Percentiles rank a stretch among this genome's conserved stretches.
Evolutionary conservation across 495 filamentous ascomycete genomes (phyloP).

Genomic region (Hypoxylon crocopeplum): DNA sequence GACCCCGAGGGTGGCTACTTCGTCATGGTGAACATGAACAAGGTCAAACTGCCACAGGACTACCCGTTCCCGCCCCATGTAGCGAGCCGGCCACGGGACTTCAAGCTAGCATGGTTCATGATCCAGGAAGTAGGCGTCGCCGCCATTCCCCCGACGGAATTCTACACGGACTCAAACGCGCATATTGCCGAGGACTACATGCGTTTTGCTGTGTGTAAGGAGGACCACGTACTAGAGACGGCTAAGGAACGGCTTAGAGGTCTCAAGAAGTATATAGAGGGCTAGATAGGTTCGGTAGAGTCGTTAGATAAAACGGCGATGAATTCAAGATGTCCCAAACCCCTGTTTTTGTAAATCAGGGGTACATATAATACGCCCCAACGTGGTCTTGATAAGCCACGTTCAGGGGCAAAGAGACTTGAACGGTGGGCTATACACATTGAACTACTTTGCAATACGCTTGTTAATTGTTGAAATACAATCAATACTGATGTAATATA

Average conservation of each 20-base stretch:
- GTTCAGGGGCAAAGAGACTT: too few relatives aligned
- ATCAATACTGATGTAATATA: too few relatives aligned
- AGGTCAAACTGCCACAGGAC: constrained; percentile 78
- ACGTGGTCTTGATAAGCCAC: too few relatives aligned
- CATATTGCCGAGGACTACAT: constrained; percentile 91
- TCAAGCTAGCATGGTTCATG: constrained; percentile 92
- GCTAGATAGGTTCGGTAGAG: constrained; percentile 14
- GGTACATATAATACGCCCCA: too few relatives aligned
- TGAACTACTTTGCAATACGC: too few relatives aligned
- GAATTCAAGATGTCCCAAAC: too few relatives aligned
- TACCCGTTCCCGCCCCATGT: constrained; percentile 93
- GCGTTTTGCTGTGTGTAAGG: constrained; percentile 95
- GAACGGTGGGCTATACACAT: too few relatives aligned
- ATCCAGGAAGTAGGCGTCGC: constrained; percentile 96
- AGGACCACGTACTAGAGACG: constrained; percentile 84
- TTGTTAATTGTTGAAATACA: too few relatives aligned
- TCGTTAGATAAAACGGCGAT: not conserved
- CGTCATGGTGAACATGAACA: constrained; percentile 87
- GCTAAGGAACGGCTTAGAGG: constrained; percentile 89
- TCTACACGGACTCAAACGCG: constrained; percentile 85
- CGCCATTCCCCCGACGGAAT: constrained; percentile 95
- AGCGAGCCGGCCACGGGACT: constrained; percentile 83
- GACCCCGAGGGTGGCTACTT: constrained; percentile 97
- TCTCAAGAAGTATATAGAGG: constrained; percentile 77
- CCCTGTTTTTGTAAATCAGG: too few relatives aligned